Conservation (phyloP, 441 rosid genomes). For the Isatis lusitanica region DNA sequence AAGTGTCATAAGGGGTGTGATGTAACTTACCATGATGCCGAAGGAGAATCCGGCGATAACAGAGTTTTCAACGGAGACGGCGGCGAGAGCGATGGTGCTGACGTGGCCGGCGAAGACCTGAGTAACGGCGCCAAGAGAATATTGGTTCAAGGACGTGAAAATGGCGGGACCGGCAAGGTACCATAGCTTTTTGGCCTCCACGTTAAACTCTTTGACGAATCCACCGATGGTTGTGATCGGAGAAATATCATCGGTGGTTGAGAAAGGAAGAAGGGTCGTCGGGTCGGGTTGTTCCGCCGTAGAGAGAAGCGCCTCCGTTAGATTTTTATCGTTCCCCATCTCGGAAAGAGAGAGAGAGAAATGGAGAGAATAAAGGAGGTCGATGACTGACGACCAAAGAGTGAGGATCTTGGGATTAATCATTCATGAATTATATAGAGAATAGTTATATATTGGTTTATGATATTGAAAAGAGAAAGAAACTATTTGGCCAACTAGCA, state of each 20-base stretch:
- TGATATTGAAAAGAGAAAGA: not conserved
- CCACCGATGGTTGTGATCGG: conserved; percentile 44
- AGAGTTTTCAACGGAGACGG: conserved; percentile 56
- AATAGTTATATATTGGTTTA: not conserved
- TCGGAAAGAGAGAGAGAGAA: not conserved
- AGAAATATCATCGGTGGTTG: conserved; percentile 41
- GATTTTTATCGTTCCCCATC: conserved; percentile 41
- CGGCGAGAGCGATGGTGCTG: conserved; percentile 52
- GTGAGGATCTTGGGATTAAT: conserved; percentile 20
- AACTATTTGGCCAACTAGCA: not conserved
- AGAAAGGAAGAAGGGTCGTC: conserved; percentile 4
- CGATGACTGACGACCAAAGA: not conserved
- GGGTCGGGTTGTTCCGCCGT: conserved; percentile 6
- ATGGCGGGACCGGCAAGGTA: conserved; percentile 55
- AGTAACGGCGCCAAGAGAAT: conserved; percentile 58
- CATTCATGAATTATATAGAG: conserved; percentile 15
- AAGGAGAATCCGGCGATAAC: conserved; percentile 59
- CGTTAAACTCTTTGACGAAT: conserved; percentile 40
- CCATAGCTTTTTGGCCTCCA: conserved; percentile 51
- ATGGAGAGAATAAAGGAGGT: conserved; percentile 15
- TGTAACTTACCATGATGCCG: conserved; percentile 42
- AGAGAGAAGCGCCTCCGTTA: conserved; percentile 46
- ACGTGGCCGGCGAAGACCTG: conserved; percentile 55
- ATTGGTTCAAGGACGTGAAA: conserved; percentile 45
- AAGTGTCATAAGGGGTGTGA: not conserved